These are phyloP conservation scores for Hibiscus trionum DNA, from an alignment of 345 rosid genomes.

Conservation along the genomic window DNA sequence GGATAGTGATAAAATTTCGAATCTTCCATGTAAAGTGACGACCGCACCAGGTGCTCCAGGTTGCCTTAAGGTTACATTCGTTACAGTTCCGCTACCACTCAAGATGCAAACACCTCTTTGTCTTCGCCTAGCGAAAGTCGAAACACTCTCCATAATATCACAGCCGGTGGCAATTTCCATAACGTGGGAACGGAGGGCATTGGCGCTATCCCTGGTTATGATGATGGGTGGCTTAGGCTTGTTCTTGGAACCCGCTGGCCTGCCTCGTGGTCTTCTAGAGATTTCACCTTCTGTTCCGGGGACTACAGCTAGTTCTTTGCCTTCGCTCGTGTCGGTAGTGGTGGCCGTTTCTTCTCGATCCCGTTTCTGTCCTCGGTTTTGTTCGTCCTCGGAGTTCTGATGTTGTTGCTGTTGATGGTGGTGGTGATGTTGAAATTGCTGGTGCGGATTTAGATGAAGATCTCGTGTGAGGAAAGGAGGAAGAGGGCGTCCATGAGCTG, in stretches of 20 bases:
- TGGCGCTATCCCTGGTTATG: not conserved
- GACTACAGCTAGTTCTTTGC: not conserved
- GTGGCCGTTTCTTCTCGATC: constrained; percentile 48
- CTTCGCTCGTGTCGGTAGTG: constrained; percentile 10
- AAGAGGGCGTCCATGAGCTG: constrained; percentile 66
- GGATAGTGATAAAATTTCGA: not conserved
- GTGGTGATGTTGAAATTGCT: constrained; percentile 47
- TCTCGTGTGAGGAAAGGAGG: constrained; percentile 81
- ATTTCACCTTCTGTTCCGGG: not conserved
- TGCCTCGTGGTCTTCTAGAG: not conserved
- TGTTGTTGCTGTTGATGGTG: constrained; percentile 43
- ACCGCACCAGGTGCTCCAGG: not conserved
- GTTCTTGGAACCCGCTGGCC: not conserved
- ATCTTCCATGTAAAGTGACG: not conserved
- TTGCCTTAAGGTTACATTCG: not conserved
- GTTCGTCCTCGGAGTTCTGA: constrained; percentile 40
- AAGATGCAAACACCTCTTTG: not conserved
- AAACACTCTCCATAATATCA: not conserved
- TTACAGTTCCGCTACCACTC: not conserved
- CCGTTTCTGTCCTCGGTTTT: constrained; percentile 50
- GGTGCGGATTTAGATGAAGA: constrained; percentile 57
- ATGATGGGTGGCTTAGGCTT: not conserved
- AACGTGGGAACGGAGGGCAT: not conserved
- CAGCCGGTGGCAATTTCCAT: not conserved
- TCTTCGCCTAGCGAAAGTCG: not conserved